Conservation (phyloP, 164 flowering plant genomes). For the Chimonanthus praecox region DNA sequence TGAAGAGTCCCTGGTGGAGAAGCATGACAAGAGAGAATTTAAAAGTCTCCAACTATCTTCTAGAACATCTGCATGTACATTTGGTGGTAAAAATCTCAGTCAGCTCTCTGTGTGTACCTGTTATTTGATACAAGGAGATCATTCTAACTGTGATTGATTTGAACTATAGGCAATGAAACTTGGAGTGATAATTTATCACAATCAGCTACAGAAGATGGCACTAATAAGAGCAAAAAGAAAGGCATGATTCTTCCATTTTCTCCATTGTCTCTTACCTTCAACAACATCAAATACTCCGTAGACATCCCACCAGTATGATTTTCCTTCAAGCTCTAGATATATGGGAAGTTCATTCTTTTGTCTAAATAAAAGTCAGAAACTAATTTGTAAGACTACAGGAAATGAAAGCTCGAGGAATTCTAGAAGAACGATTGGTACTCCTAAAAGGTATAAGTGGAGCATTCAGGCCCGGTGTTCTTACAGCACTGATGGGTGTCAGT, state of each 20-base stretch:
- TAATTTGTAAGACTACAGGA: slow-evolving; percentile 27
- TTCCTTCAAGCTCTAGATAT: too few relatives aligned
- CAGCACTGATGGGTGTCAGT: slow-evolving; percentile 54
- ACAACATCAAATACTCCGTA: slow-evolving; percentile 36
- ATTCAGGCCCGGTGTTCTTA: slow-evolving; percentile 50
- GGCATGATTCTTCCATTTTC: slow-evolving; percentile 53
- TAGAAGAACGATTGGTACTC: slow-evolving; percentile 29
- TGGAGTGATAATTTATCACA: too few relatives aligned
- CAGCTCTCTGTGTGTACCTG: neutral
- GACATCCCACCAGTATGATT: slow-evolving; percentile 48
- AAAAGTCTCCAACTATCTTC: slow-evolving; percentile 11
- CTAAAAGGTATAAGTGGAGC: slow-evolving; percentile 40
- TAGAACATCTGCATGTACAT: slow-evolving; percentile 1
- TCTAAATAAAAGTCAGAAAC: neutral
- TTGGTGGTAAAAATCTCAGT: slow-evolving; percentile 5
- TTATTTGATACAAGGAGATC: neutral
- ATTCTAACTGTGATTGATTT: too few relatives aligned
- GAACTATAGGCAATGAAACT: neutral
- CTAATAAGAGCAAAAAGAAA: slow-evolving; percentile 4
- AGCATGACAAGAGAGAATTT: slow-evolving; percentile 2
- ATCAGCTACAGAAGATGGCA: slow-evolving; percentile 1
- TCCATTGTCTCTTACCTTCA: slow-evolving; percentile 41
- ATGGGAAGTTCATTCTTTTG: neutral
- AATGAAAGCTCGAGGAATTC: slow-evolving; percentile 44
- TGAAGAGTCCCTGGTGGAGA: slow-evolving; percentile 7